Evolutionary conservation across 2,329 filamentous ascomycete genomes (phyloP).

Genomic region (Xylaria arbuscula): DNA sequence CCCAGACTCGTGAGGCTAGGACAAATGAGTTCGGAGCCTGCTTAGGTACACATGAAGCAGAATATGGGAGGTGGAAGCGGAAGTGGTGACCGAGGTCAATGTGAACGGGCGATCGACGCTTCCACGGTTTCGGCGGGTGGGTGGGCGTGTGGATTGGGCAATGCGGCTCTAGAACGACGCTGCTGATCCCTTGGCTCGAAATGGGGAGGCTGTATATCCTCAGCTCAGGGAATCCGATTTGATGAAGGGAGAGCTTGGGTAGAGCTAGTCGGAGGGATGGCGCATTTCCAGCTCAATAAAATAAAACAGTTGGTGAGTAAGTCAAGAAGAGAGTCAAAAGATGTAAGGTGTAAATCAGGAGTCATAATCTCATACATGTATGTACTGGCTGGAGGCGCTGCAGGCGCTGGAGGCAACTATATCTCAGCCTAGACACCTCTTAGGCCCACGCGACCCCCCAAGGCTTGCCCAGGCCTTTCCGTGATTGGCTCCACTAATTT

Average conservation of each 20-base stretch:
- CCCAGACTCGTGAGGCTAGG: constrained; percentile 26
- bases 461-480: not conserved
- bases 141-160: not conserved
- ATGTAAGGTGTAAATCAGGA: constrained; percentile 14
- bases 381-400: too few species aligned
- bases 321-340: not conserved
- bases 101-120: constrained; percentile 22
- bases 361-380: not conserved
- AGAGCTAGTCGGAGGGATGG: not conserved
- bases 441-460: too few species aligned
- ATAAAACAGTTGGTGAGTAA: not conserved
- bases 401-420: too few species aligned
- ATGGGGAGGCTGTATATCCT: constrained; percentile 1
- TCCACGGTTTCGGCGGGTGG: constrained; percentile 19
- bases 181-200: constrained; percentile 17
- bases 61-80: constrained; percentile 12
- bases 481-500: constrained; percentile 21
- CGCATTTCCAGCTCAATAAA: not conserved
- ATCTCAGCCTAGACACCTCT: not conserved
- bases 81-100: constrained; percentile 5
- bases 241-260: not conserved
- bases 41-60: constrained; percentile 21
- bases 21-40: constrained; percentile 2
- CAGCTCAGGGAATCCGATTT: not conserved
- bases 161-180: constrained; percentile 5